A percentile compares a stretch with the other conserved stretches of the same genome.
Evolutionary conservation across 2,329 filamentous ascomycete species (phyloP).

Genomic region (Fusarium pseudoanthophilum): DNA sequence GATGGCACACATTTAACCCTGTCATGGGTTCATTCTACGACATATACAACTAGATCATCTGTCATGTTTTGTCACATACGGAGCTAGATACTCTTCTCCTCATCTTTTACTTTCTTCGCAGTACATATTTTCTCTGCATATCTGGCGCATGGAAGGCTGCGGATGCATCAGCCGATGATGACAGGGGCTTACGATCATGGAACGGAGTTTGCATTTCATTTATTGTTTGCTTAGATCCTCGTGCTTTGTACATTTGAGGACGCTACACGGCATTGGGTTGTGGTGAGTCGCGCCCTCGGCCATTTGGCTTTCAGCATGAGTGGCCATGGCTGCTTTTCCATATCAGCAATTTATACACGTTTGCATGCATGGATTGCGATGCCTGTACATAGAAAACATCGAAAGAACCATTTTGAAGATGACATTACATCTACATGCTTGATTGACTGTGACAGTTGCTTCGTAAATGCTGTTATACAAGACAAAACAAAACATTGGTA

Average conservation of each 20-base stretch:
- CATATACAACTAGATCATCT: conserved; percentile 22
- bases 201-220: conserved; percentile 38
- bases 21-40: not conserved
- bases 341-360: conserved; percentile 1
- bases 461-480: conserved; percentile 30
- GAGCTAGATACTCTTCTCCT: not conserved
- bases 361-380: not conserved
- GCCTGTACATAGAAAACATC: conserved; percentile 20
- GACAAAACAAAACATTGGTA: conserved; percentile 23
- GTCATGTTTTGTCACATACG: conserved; percentile 2
- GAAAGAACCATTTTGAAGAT: conserved; percentile 2
- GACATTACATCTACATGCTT: not conserved
- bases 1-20: not conserved
- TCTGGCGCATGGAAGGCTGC: conserved; percentile 41
- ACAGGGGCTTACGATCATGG: conserved; percentile 39
- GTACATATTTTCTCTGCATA: conserved; percentile 41
- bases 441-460: not conserved
- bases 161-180: conserved; percentile 40
- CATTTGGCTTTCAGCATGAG: conserved; percentile 18
- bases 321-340: conserved; percentile 5
- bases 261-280: not conserved
- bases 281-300: not conserved
- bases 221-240: conserved; percentile 19
- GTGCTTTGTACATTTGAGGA: conserved; percentile 3
- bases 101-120: conserved; percentile 23